phyloP scores from a whole-genome alignment of 768 basidiomycete species.

The Russula griseocarnosa region DNA sequence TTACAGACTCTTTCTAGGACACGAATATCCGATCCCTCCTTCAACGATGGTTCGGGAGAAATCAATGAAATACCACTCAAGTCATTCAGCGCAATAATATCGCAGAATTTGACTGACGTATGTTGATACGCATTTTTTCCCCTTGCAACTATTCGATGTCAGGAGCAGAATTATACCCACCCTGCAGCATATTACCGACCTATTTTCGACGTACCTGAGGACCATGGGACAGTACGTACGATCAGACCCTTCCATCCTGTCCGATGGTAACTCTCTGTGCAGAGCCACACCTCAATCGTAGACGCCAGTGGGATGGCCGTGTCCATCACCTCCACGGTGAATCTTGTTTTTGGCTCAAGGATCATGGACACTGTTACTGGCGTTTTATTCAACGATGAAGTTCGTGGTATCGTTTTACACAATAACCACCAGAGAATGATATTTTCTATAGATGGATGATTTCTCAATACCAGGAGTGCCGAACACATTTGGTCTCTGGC shows the following conservation, averaged over 20 bases:
- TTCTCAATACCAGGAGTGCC: slow-evolving; percentile 83
- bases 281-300: slow-evolving; percentile 83
- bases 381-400: slow-evolving; percentile 86
- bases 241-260: neutral
- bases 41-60: slow-evolving; percentile 49
- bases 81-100: slow-evolving; percentile 56
- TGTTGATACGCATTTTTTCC: slow-evolving; percentile 30
- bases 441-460: slow-evolving; percentile 70
- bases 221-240: slow-evolving; percentile 76
- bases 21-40: slow-evolving; percentile 74
- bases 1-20: slow-evolving; percentile 50
- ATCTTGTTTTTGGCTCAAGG: slow-evolving; percentile 82
- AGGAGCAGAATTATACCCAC: slow-evolving; percentile 73
- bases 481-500: slow-evolving; percentile 78
- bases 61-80: slow-evolving; percentile 68
- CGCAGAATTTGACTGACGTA: slow-evolving; percentile 79
- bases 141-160: neutral
- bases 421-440: neutral
- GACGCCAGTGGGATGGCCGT: slow-evolving; percentile 88
- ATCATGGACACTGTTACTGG: slow-evolving; percentile 87
- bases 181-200: slow-evolving; percentile 79
- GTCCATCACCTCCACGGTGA: slow-evolving; percentile 82
- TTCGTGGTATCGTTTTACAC: slow-evolving; percentile 30
- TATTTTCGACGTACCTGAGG: slow-evolving; percentile 66
- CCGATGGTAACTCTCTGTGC: slow-evolving; percentile 13